Evolutionary conservation across 441 rosid genomes (phyloP).

Genomic region (Biscutella auriculata): DNA sequence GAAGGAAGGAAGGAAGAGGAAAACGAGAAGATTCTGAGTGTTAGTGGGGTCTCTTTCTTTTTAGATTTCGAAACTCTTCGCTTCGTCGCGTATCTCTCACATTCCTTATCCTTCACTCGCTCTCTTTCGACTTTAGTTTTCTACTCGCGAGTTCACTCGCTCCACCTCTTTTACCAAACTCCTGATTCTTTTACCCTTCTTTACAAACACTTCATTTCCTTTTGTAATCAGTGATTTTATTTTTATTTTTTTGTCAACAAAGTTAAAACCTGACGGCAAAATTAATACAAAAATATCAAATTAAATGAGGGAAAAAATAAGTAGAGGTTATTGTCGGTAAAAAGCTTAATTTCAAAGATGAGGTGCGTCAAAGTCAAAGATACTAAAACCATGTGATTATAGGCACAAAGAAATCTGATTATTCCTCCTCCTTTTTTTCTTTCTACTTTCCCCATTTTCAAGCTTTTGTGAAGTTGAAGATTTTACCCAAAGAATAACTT

Average conservation of each 20-base stretch:
- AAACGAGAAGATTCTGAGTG: too few species aligned
- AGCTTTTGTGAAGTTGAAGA: constrained; percentile 19
- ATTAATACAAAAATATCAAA: neutral
- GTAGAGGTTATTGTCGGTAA: constrained; percentile 11
- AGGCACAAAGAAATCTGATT: constrained; percentile 16
- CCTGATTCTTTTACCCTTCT: constrained; percentile 5
- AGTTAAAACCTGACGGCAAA: too few species aligned
- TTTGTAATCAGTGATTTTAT: neutral
- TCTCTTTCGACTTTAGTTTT: neutral
- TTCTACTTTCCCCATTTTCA: too few species aligned
- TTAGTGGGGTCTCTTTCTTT: neutral
- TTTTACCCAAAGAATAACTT: constrained; percentile 15
- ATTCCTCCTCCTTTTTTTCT: neutral
- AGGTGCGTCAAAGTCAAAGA: constrained; percentile 21
- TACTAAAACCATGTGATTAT: constrained; percentile 16
- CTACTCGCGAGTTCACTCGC: constrained; percentile 11
- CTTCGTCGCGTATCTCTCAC: constrained; percentile 45
- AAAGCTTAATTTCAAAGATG: constrained; percentile 8
- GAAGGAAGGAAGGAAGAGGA: too few species aligned
- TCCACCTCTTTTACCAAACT: neutral
- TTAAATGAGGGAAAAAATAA: neutral
- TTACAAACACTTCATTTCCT: too few species aligned
- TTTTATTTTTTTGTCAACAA: neutral
- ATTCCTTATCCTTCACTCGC: neutral
- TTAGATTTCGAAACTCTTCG: constrained; percentile 25